Conservation (phyloP, 495 filamentous ascomycete genomes). For the Trichodelitschia bisporula region DNA sequence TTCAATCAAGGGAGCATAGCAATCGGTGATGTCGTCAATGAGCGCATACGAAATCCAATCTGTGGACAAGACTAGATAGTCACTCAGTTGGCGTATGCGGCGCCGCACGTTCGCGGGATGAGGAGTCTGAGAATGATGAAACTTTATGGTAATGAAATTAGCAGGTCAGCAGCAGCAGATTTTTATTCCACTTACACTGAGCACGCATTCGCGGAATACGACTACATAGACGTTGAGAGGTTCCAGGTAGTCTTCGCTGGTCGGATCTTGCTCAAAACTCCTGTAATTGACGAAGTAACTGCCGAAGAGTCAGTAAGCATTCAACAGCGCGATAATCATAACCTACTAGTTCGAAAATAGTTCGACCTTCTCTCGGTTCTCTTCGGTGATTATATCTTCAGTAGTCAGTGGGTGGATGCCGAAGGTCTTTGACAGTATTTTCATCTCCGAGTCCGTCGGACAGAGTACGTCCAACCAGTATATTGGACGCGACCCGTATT, state of each 20-base stretch:
- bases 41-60: conserved; percentile 98
- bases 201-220: conserved; percentile 82
- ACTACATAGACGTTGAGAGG: conserved; percentile 96
- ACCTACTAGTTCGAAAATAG: conserved; percentile 87
- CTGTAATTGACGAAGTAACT: conserved; percentile 98
- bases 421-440: conserved; percentile 72
- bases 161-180: no score
- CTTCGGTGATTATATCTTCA: conserved; percentile 93
- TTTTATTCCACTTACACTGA: conserved; percentile 32
- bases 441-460: conserved; percentile 84
- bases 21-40: conserved; percentile 96
- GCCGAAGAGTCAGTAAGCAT: no score
- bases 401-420: conserved; percentile 83
- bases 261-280: conserved; percentile 80
- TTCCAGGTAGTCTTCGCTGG: conserved; percentile 70
- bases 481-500: conserved; percentile 42
- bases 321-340: no score
- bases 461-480: conserved; percentile 90
- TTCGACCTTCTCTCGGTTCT: conserved; percentile 93
- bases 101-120: conserved; percentile 89
- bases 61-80: conserved; percentile 76
- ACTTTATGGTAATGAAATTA: no score
- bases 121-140: conserved; percentile 82
- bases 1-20: conserved; percentile 74
- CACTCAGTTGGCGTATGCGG: conserved; percentile 75